Evolutionary conservation across 768 basidiomycete genomes (phyloP).

Genomic region (Collybia nuda): DNA sequence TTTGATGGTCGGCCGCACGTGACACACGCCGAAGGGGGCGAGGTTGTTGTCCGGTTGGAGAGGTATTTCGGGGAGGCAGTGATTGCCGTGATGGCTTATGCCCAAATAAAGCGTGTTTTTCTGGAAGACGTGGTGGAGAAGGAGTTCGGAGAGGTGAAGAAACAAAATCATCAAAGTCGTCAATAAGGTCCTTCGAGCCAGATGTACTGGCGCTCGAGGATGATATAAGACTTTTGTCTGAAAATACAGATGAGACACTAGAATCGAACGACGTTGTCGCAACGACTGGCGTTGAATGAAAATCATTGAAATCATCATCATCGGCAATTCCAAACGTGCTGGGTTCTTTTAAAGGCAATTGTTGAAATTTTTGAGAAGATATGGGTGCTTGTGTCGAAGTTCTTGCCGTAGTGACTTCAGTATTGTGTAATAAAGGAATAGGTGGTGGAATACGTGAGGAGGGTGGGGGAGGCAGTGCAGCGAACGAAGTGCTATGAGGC

Average conservation of each 20-base stretch:
- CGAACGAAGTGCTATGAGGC: conserved; percentile 14
- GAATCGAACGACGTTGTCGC: conserved; percentile 15
- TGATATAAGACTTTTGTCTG: conserved; percentile 14
- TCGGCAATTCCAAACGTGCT: conserved; percentile 13
- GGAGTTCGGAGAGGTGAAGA: conserved; percentile 42
- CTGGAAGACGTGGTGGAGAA: conserved; percentile 44
- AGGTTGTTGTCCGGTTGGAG: conserved; percentile 13
- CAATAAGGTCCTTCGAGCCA: conserved; percentile 12
- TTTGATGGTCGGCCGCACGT: conserved; percentile 48
- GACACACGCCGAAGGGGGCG: conserved; percentile 25
- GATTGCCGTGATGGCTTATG: conserved; percentile 6
- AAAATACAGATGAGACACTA: conserved; percentile 20
- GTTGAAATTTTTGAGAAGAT: conserved; percentile 21
- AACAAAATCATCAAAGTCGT: conserved; percentile 31
- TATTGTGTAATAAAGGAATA: conserved; percentile 21
- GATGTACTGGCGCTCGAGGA: conserved; percentile 14
- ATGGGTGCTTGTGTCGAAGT: conserved; percentile 28
- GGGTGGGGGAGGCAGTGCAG: conserved; percentile 21
- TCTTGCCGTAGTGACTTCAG: conserved; percentile 3
- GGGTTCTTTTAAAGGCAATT: not conserved
- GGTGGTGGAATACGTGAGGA: conserved; percentile 13
- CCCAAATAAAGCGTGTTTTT: conserved; percentile 23
- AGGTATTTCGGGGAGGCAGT: conserved; percentile 1
- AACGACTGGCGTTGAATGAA: conserved; percentile 27
- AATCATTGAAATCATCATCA: conserved; percentile 59